These are phyloP conservation scores for Penicillium chermesinum DNA, from an alignment of 495 filamentous ascomycete genomes.

Conservation along the genomic window DNA sequence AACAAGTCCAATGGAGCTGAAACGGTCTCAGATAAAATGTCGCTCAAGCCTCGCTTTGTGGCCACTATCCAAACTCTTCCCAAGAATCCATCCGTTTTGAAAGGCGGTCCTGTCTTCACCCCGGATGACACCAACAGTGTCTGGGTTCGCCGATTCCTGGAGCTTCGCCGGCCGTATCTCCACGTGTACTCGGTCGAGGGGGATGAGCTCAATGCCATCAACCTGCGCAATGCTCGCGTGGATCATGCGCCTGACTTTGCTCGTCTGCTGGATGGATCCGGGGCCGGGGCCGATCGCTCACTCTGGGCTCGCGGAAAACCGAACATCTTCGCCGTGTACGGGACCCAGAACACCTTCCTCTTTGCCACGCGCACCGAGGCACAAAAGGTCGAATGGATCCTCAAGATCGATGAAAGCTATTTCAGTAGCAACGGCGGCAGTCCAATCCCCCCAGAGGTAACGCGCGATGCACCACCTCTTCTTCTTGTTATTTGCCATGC, in stretches of 20 bases:
- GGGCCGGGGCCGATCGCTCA: slow-evolving; percentile 22
- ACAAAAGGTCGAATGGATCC: slow-evolving; percentile 93
- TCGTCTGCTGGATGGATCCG: slow-evolving; percentile 57
- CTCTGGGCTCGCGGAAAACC: slow-evolving; percentile 49
- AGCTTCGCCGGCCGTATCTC: slow-evolving; percentile 87
- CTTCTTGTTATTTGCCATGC: not conserved
- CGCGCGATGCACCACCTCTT: slow-evolving; percentile 11
- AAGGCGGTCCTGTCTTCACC: slow-evolving; percentile 77
- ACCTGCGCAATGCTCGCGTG: slow-evolving; percentile 75
- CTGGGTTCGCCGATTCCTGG: slow-evolving; percentile 89
- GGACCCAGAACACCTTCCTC: slow-evolving; percentile 86
- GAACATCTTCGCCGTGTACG: slow-evolving; percentile 90
- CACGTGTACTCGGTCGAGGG: slow-evolving; percentile 82
- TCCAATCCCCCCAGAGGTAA: slow-evolving; percentile 21
- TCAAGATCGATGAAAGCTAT: slow-evolving; percentile 64
- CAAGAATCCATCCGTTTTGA: slow-evolving; percentile 71
- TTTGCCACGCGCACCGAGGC: slow-evolving; percentile 83
- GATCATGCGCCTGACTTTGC: slow-evolving; percentile 86
- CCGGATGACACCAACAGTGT: slow-evolving; percentile 64
- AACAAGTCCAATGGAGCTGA: slow-evolving; percentile 26
- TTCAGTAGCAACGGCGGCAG: slow-evolving; percentile 40
- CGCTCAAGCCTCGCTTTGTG: slow-evolving; percentile 52
- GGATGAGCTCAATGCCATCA: slow-evolving; percentile 85
- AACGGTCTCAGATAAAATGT: slow-evolving; percentile 23
- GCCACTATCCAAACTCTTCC: slow-evolving; percentile 65